Conservation (phyloP, 2,329 filamentous ascomycete genomes). For the Capronia epimyces region DNA sequence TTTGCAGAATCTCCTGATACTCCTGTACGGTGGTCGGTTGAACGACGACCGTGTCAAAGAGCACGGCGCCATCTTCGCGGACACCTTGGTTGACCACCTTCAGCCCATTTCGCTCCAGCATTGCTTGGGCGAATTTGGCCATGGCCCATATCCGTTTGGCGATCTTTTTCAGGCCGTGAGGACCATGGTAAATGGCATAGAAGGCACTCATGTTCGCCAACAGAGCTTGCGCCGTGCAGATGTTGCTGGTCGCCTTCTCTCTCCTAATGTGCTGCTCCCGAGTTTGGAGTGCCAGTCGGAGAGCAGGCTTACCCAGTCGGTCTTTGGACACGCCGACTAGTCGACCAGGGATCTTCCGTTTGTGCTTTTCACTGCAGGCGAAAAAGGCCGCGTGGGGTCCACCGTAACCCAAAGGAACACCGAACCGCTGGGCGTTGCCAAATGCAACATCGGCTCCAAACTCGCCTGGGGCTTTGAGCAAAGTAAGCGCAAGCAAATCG, state of each 20-base stretch:
- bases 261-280: slow-evolving; percentile 92
- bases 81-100: slow-evolving; percentile 56
- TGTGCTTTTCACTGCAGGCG: slow-evolving; percentile 81
- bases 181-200: slow-evolving; percentile 92
- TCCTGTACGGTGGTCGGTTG: slow-evolving; percentile 43
- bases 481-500: slow-evolving; percentile 78
- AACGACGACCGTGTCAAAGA: slow-evolving; percentile 79
- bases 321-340: slow-evolving; percentile 90
- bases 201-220: slow-evolving; percentile 94
- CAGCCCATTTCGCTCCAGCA: slow-evolving; percentile 59
- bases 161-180: slow-evolving; percentile 73
- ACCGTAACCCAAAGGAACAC: slow-evolving; percentile 85
- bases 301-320: slow-evolving; percentile 71
- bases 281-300: slow-evolving; percentile 82
- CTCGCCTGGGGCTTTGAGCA: slow-evolving; percentile 83
- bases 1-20: slow-evolving; percentile 45
- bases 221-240: slow-evolving; percentile 90
- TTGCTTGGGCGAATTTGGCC: slow-evolving; percentile 63
- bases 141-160: slow-evolving; percentile 70
- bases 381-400: slow-evolving; percentile 98
- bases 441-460: slow-evolving; percentile 95
- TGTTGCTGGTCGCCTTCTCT: slow-evolving; percentile 96
- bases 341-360: slow-evolving; percentile 88
- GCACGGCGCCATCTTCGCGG: slow-evolving; percentile 50
- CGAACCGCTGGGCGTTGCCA: slow-evolving; percentile 84